phyloP scores from a whole-genome alignment of 2,329 filamentous ascomycete species.

The Didymosphaeria variabile region DNA sequence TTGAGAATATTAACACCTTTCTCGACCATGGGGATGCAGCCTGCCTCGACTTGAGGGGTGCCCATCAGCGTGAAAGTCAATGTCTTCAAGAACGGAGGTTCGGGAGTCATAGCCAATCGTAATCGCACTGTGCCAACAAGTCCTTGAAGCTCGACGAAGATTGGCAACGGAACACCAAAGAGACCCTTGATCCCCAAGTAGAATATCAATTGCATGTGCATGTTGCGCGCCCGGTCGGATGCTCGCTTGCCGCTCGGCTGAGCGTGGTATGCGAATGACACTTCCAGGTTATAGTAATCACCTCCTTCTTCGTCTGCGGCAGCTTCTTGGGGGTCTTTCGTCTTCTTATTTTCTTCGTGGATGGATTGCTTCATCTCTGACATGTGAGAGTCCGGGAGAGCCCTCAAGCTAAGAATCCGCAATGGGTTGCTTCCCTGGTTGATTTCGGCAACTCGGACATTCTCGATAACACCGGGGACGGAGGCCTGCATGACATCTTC shows the following conservation, averaged over 20 bases:
- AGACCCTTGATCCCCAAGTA: conserved; percentile 90
- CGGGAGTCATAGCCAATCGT: conserved; percentile 83
- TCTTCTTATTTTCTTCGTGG: conserved; percentile 79
- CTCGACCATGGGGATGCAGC: conserved; percentile 92
- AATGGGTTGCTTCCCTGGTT: conserved; percentile 92
- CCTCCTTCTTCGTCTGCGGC: conserved; percentile 90
- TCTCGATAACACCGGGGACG: conserved; percentile 88
- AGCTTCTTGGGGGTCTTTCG: conserved; percentile 84
- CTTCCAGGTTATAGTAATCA: conserved; percentile 91
- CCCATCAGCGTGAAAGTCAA: conserved; percentile 96
- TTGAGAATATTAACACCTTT: conserved; percentile 91
- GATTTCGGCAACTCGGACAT: conserved; percentile 93
- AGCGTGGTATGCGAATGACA: conserved; percentile 90
- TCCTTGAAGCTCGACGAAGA: conserved; percentile 88
- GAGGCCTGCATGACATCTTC: conserved; percentile 98
- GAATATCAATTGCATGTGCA: conserved; percentile 97
- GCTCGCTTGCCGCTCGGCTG: conserved; percentile 75
- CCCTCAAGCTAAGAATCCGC: conserved; percentile 84
- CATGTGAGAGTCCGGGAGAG: conserved; percentile 83
- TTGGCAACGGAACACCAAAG: conserved; percentile 86
- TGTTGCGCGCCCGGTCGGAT: conserved; percentile 86
- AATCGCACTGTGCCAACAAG: conserved; percentile 89
- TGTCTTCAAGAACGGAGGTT: conserved; percentile 91
- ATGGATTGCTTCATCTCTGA: conserved; percentile 83
- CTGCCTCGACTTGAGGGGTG: conserved; percentile 85